Conservation (phyloP, 225 moss, liverwort and hornwort species). For the Lunularia cruciata region DNA sequence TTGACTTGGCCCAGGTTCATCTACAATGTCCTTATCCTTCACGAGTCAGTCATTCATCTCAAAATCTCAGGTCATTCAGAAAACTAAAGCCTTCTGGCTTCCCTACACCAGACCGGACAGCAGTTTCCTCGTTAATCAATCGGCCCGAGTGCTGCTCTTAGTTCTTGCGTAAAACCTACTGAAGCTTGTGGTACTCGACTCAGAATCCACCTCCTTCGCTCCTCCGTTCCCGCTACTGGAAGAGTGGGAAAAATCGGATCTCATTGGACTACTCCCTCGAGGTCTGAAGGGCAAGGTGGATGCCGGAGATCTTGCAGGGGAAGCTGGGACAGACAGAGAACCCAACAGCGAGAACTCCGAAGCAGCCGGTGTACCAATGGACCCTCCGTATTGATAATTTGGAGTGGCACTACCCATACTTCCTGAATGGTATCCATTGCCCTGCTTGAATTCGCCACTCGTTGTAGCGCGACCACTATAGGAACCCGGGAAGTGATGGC, state of each 20-base stretch:
- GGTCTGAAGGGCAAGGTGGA: constrained; percentile 25
- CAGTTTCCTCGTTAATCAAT: not conserved
- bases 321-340: constrained; percentile 31
- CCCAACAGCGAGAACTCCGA: constrained; percentile 24
- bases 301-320: constrained; percentile 26
- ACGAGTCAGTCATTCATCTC: not conserved
- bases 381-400: constrained; percentile 5
- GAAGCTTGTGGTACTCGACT: constrained; percentile 27
- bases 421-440: constrained; percentile 16
- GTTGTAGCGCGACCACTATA: not conserved
- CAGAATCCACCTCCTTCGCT: constrained; percentile 26
- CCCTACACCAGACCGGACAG: constrained; percentile 1
- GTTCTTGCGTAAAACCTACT: constrained; percentile 31
- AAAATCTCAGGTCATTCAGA: constrained; percentile 5
- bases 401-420: constrained; percentile 7
- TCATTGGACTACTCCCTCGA: constrained; percentile 23
- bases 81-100: not conserved
- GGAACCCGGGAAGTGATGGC: constrained; percentile 14
- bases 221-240: constrained; percentile 26
- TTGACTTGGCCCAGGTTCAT: not conserved
- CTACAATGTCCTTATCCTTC: not conserved
- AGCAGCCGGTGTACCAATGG: constrained; percentile 7
- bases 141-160: constrained; percentile 21
- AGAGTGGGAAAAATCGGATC: constrained; percentile 17
- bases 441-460: constrained; percentile 21